A percentile compares a stretch with the other conserved stretches of the same genome.
These are phyloP conservation scores for Lentithecium fluviatile DNA, from an alignment of 495 filamentous ascomycete species.

Conservation along the genomic window DNA sequence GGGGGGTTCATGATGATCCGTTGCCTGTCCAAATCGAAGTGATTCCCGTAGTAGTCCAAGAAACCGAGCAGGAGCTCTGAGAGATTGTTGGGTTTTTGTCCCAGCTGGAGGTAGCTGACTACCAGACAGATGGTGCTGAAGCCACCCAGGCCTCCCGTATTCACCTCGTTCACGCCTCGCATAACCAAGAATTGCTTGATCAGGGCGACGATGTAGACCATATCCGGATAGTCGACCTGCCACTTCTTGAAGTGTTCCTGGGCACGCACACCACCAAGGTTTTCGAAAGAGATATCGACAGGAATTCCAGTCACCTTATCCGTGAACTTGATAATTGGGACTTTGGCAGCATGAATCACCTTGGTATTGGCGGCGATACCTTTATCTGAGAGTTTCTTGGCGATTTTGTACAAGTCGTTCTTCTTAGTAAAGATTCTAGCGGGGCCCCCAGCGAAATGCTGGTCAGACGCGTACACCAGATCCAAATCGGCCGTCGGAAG, in stretches of 20 bases:
- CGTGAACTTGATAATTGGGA: slow-evolving; percentile 89
- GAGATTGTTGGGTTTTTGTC: slow-evolving; percentile 60
- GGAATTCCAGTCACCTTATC: slow-evolving; percentile 70
- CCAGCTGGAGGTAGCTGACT: slow-evolving; percentile 73
- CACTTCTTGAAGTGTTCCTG: slow-evolving; percentile 75
- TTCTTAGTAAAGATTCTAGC: slow-evolving; percentile 2
- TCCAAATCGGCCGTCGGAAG: slow-evolving; percentile 93
- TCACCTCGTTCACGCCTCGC: slow-evolving; percentile 85
- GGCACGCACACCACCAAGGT: slow-evolving; percentile 72
- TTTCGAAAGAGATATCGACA: slow-evolving; percentile 94
- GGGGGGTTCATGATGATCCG: slow-evolving; percentile 77
- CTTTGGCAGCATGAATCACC: slow-evolving; percentile 71
- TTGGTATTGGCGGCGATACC: slow-evolving; percentile 55
- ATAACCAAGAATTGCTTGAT: slow-evolving; percentile 92
- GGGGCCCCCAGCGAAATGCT: slow-evolving; percentile 50
- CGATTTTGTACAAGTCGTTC: slow-evolving; percentile 49
- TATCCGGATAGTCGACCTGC: slow-evolving; percentile 73
- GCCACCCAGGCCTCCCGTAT: slow-evolving; percentile 86
- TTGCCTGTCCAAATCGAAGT: slow-evolving; percentile 62
- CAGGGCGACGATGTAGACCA: slow-evolving; percentile 78
- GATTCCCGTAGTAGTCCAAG: slow-evolving; percentile 80
- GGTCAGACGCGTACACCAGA: slow-evolving; percentile 73
- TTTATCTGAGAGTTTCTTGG: slow-evolving; percentile 48
- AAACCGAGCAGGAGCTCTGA: slow-evolving; percentile 82
- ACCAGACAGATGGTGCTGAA: slow-evolving; percentile 93